These are phyloP conservation scores for Wickerhamomyces strasburgensis DNA, from an alignment of 805 yeast species.

Conservation along the genomic window DNA sequence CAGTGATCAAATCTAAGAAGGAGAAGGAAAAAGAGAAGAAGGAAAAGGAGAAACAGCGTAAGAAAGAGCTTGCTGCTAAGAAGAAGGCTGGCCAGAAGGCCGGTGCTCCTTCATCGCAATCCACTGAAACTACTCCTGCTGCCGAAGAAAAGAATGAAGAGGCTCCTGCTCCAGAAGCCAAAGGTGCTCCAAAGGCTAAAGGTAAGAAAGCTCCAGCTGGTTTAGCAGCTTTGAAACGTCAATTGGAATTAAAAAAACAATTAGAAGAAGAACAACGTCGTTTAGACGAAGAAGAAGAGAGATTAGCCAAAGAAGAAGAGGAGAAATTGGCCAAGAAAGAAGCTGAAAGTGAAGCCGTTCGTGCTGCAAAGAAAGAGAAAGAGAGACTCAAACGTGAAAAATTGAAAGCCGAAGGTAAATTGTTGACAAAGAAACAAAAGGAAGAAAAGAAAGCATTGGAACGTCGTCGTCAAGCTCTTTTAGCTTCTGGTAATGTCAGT, in stretches of 20 bases:
- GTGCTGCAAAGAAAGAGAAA: slow-evolving; percentile 72
- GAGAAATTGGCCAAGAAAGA: slow-evolving; percentile 41
- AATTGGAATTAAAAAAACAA: slow-evolving; percentile 83
- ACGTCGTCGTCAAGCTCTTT: slow-evolving; percentile 81
- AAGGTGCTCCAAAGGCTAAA: slow-evolving; percentile 39
- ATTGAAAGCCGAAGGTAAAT: slow-evolving; percentile 93
- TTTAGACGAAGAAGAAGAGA: slow-evolving; percentile 71
- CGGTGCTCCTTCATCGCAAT: slow-evolving; percentile 6
- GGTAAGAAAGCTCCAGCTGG: slow-evolving; percentile 83
- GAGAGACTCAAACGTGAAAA: slow-evolving; percentile 85
- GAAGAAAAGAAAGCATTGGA: slow-evolving; percentile 84
- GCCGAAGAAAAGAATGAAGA: slow-evolving; percentile 21
- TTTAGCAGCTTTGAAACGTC: slow-evolving; percentile 85
- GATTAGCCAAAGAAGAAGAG: slow-evolving; percentile 42
- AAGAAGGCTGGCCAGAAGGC: slow-evolving; percentile 52
- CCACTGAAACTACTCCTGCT: slow-evolving; percentile 4
- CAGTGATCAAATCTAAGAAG: slow-evolving; percentile 82
- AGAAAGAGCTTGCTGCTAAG: slow-evolving; percentile 84
- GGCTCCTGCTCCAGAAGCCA: slow-evolving; percentile 30
- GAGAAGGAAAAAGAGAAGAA: slow-evolving; percentile 94
- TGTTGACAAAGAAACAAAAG: slow-evolving; percentile 89
- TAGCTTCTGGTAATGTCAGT: slow-evolving; percentile 64
- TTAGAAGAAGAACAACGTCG: slow-evolving; percentile 78
- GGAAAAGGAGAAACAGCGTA: slow-evolving; percentile 83
- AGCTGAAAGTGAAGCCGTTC: slow-evolving; percentile 49